phyloP scores from a whole-genome alignment of 305 asterid species.

The Fraxinus dipetala region DNA sequence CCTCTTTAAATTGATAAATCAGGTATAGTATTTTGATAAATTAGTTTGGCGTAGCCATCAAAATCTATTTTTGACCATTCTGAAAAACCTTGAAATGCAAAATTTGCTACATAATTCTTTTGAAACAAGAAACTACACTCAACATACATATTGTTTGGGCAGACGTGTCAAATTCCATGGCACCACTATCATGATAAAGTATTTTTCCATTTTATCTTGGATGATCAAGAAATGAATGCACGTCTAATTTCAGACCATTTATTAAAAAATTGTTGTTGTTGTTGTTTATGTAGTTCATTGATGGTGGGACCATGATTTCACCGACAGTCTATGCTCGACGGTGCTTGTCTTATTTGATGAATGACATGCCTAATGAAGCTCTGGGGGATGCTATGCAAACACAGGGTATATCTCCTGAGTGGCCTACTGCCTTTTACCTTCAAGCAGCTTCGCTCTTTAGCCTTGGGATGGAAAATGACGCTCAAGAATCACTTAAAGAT shows the following conservation, averaged over 20 bases:
- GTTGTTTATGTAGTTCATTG: constrained; percentile 52
- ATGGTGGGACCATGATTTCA: constrained; percentile 90
- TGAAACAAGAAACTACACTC: neutral
- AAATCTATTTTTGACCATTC: neutral
- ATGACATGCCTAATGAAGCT: constrained; percentile 69
- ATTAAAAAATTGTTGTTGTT: neutral
- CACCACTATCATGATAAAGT: neutral
- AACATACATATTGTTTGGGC: neutral
- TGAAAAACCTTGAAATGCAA: neutral
- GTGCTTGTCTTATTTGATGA: constrained; percentile 68
- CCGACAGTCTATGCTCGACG: constrained; percentile 76
- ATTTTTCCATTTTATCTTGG: neutral
- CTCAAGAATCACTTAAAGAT: constrained; percentile 72
- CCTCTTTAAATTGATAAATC: neutral
- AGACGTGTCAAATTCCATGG: neutral
- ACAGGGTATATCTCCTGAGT: constrained; percentile 59
- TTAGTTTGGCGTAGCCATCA: neutral
- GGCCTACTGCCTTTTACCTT: constrained; percentile 79
- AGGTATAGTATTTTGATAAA: neutral
- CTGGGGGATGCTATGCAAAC: constrained; percentile 83
- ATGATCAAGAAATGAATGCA: neutral
- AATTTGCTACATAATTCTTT: neutral
- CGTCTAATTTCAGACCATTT: neutral
- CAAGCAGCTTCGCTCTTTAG: constrained; percentile 75
- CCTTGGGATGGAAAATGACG: constrained; percentile 76